These are phyloP conservation scores for Podospora anserina DNA, from an alignment of 495 filamentous ascomycete species.

Conservation along the genomic window DNA sequence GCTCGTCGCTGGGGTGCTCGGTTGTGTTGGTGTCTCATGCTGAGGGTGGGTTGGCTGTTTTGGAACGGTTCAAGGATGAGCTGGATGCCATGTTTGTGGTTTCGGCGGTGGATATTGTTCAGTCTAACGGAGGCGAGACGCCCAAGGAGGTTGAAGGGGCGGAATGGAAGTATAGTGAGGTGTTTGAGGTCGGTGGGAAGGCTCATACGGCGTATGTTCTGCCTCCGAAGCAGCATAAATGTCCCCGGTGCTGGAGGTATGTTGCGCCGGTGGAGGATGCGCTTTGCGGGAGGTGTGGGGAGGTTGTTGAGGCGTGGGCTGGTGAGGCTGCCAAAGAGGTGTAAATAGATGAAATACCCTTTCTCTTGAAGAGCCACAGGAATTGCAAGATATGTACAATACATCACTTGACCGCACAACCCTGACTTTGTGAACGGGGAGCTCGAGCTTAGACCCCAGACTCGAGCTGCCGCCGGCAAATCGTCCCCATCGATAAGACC, in stretches of 20 bases:
- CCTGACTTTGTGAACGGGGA: not conserved
- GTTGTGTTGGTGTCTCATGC: constrained; percentile 51
- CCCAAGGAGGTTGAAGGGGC: constrained; percentile 35
- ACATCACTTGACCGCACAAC: not conserved
- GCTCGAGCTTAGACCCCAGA: not conserved
- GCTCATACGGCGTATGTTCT: constrained; percentile 58
- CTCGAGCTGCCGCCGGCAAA: not conserved
- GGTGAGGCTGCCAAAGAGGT: constrained; percentile 19
- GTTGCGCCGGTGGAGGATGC: constrained; percentile 54
- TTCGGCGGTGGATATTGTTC: constrained; percentile 56
- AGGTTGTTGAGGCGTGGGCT: constrained; percentile 62
- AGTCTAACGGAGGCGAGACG: constrained; percentile 11
- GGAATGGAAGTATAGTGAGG: constrained; percentile 54
- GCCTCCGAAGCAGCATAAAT: constrained; percentile 68
- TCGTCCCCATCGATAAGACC: constrained; percentile 9
- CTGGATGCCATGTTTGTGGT: constrained; percentile 75
- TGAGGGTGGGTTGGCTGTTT: constrained; percentile 30
- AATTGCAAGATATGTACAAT: constrained; percentile 2
- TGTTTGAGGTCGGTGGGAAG: constrained; percentile 51
- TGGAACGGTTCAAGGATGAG: constrained; percentile 58
- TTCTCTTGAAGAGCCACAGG: not conserved
- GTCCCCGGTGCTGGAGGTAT: constrained; percentile 85
- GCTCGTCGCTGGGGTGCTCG: constrained; percentile 68
- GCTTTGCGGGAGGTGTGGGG: constrained; percentile 72
- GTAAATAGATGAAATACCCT: not conserved